phyloP scores from a whole-genome alignment of 345 rosid genomes.

The Populus davidiana region DNA sequence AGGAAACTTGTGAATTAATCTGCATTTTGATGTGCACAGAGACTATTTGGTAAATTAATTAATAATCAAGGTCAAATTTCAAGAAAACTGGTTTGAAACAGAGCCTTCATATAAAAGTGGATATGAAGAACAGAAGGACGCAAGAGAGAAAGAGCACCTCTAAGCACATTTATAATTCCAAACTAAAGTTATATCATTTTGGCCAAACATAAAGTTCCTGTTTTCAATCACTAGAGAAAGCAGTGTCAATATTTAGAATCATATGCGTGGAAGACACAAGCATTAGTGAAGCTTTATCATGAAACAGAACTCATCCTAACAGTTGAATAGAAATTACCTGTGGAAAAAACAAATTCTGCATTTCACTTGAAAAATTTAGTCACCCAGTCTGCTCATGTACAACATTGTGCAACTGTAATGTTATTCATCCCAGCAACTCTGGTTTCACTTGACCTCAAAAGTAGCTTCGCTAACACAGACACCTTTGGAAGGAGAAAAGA shows the following conservation, averaged over 20 bases:
- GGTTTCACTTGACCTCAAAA: slow-evolving; percentile 24
- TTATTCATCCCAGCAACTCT: slow-evolving; percentile 19
- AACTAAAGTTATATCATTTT: too few species aligned
- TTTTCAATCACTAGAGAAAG: not conserved
- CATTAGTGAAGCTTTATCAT: not conserved
- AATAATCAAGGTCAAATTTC: too few species aligned
- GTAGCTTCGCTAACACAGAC: slow-evolving; percentile 25
- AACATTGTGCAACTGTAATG: slow-evolving; percentile 23
- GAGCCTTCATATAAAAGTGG: too few species aligned
- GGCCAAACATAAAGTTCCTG: too few species aligned
- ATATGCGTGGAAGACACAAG: not conserved
- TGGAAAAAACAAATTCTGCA: slow-evolving; percentile 22
- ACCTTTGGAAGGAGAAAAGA: slow-evolving; percentile 16
- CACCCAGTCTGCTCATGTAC: slow-evolving; percentile 34
- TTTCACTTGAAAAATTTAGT: slow-evolving; percentile 25
- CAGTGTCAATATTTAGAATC: not conserved
- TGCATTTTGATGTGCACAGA: too few species aligned
- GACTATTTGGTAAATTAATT: too few species aligned
- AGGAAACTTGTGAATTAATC: too few species aligned
- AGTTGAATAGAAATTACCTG: slow-evolving; percentile 37
- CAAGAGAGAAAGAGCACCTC: too few species aligned
- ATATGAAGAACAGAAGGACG: too few species aligned
- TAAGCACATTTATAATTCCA: too few species aligned
- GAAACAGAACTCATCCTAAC: slow-evolving; percentile 9
- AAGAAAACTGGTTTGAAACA: too few species aligned